phyloP scores from a whole-genome alignment of 1,284 basidiomycete genomes.

The Volvariella surrecta region DNA sequence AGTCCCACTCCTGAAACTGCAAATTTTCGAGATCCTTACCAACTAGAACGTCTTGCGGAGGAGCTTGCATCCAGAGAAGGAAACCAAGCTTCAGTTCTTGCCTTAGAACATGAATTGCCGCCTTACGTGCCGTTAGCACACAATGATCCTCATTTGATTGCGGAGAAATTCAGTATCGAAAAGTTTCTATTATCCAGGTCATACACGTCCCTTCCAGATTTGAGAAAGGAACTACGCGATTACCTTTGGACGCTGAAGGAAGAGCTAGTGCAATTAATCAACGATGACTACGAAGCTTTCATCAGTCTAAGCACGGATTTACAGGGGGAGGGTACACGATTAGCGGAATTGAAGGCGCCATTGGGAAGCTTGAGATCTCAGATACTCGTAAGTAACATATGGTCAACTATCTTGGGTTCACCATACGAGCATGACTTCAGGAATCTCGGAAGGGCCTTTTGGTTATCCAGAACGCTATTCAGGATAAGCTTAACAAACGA shows the following conservation, averaged over 20 bases:
- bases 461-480: constrained; percentile 63
- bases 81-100: constrained; percentile 8
- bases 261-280: constrained; percentile 91
- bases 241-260: constrained; percentile 82
- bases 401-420: constrained; percentile 3
- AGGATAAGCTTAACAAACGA: constrained; percentile 69
- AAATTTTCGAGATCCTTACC: constrained; percentile 40
- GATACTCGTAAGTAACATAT: constrained; percentile 50
- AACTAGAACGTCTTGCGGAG: constrained; percentile 64
- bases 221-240: constrained; percentile 79
- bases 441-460: constrained; percentile 57
- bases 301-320: constrained; percentile 91
- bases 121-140: constrained; percentile 75
- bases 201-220: constrained; percentile 80
- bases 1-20: constrained; percentile 9
- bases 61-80: constrained; percentile 57
- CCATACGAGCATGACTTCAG: constrained; percentile 24
- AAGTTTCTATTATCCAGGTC: constrained; percentile 83
- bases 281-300: constrained; percentile 97
- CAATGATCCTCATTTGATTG: constrained; percentile 63
- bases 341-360: constrained; percentile 62
- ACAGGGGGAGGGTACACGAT: constrained; percentile 70
- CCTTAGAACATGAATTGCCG: constrained; percentile 43
- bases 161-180: constrained; percentile 73
- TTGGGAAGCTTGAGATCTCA: constrained; percentile 54